A percentile compares a stretch with the other conserved stretches of the same genome.
Conservation (phyloP, 2,329 filamentous ascomycete genomes). For the Alternaria infectoria region DNA sequence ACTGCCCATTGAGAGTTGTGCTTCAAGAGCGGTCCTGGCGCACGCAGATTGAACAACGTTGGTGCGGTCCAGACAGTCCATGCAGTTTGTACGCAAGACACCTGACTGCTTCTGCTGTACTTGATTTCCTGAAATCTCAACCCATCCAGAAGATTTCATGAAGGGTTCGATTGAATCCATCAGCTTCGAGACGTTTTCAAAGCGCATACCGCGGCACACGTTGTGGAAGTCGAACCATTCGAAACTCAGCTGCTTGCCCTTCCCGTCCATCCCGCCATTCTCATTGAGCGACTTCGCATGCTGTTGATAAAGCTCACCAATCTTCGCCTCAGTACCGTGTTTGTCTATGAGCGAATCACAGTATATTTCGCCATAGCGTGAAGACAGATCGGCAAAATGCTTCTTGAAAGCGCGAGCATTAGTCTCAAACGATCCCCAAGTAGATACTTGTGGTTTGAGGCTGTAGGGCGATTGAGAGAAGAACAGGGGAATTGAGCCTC, state of each 20-base stretch:
- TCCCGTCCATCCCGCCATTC: slow-evolving; percentile 56
- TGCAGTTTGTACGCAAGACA: slow-evolving; percentile 92
- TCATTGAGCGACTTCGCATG: slow-evolving; percentile 72
- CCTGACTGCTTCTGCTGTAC: slow-evolving; percentile 66
- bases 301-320: slow-evolving; percentile 79
- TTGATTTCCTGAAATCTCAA: slow-evolving; percentile 59
- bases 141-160: slow-evolving; percentile 76
- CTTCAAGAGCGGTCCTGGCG: slow-evolving; percentile 80
- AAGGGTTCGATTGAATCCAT: slow-evolving; percentile 71
- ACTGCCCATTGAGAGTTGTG: slow-evolving; percentile 76
- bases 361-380: slow-evolving; percentile 77
- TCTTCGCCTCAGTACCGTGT: slow-evolving; percentile 77
- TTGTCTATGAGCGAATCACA: slow-evolving; percentile 88
- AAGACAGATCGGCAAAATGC: slow-evolving; percentile 75
- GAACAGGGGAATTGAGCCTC: slow-evolving; percentile 92
- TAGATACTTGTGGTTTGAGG: slow-evolving; percentile 81
- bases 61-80: slow-evolving; percentile 96
- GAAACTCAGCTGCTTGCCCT: slow-evolving; percentile 65
- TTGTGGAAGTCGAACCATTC: slow-evolving; percentile 99
- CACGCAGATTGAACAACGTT: slow-evolving; percentile 96
- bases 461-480: slow-evolving; percentile 96
- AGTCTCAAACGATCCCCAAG: slow-evolving; percentile 79
- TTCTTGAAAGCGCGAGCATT: slow-evolving; percentile 80
- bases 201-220: slow-evolving; percentile 94
- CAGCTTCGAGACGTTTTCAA: slow-evolving; percentile 87